phyloP scores from a whole-genome alignment of 1,284 basidiomycete species.

The Sphagnurus paluster region DNA sequence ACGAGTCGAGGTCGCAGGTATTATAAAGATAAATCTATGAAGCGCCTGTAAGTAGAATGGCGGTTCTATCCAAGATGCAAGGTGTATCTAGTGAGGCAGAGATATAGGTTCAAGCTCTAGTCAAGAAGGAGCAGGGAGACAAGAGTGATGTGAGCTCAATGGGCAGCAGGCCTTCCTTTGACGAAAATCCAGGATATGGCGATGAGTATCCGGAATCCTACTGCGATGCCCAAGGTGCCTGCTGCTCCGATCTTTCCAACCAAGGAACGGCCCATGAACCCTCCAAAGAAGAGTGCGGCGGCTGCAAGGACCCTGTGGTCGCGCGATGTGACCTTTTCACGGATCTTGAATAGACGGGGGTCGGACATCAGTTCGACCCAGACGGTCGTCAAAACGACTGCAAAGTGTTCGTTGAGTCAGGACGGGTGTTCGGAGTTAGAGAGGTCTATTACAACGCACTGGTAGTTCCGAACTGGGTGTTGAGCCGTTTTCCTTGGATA shows the following conservation, averaged over 20 bases:
- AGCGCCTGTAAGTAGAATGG: no score
- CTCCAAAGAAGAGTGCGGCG: conserved; percentile 71
- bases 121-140: background rate
- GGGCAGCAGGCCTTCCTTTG: conserved; percentile 40
- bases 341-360: conserved; percentile 64
- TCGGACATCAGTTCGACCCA: conserved; percentile 88
- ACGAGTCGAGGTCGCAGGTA: no score
- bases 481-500: conserved; percentile 80
- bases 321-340: conserved; percentile 54
- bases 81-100: conserved; percentile 1
- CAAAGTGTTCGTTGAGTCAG: background rate
- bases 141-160: background rate
- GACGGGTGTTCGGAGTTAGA: background rate
- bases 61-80: conserved; percentile 9
- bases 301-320: conserved; percentile 78
- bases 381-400: conserved; percentile 60
- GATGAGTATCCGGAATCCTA: conserved; percentile 66
- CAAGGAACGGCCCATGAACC: conserved; percentile 69
- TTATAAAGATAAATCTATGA: no score
- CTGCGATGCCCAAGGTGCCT: conserved; percentile 66
- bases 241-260: conserved; percentile 63
- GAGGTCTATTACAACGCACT: conserved; percentile 43
- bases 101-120: conserved; percentile 2
- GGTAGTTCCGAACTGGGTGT: conserved; percentile 78
- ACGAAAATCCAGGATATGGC: conserved; percentile 70